Evolutionary conservation across 306 rosid species (phyloP), one percentile per base, ranked within the genome.

Genomic region (Crataegus laevigata): DNA sequence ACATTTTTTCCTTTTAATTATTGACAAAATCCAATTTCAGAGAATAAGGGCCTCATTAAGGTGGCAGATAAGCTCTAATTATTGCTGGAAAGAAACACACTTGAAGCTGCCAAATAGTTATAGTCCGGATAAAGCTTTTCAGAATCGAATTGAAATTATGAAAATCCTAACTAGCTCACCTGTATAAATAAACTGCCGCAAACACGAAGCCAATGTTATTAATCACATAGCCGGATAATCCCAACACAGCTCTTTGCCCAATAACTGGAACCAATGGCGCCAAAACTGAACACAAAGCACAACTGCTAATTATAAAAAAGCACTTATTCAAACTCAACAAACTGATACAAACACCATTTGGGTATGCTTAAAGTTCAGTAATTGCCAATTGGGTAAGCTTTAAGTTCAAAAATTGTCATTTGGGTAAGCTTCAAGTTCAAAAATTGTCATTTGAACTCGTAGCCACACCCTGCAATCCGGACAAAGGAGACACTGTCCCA

Each of bases 401-500:
- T 5, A 61, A 61, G 66, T 43, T 60, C 19, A 30, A 1, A 4
- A 60, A 13, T 28, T 61, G 11, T 4, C 32, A 24, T 12, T 0
- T 60, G 36, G 66, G 66, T 26, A 60, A 17, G 43, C 68, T 32
- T 24, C 30, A 50, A 2, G 66, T 28, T 60, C 18, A 29, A 5
- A 11, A 60, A 28, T 1, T 28, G 29, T 3, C 29, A 28, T 1
- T 28, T 28, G 29, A 3, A 94, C 76, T 94, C 98, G 69, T 94
- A 94, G 42, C 97, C 93, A 74, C 97, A 94, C 30, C 90, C 86
- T 0, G 96, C 88, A 69, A 42, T 77, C 68, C 93, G 97, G 66
- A 91, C 64, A 19, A 77, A 94, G 93, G 75, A 83, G 28, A 90
- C 96, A 32, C 94, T 87, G 75, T 94, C 98, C 96, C 98, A 94